Percentiles rank a stretch among this genome's conserved stretches.
Evolutionary conservation across 2,329 filamentous ascomycete genomes (phyloP).

Genomic region (Cytospora schulzeri): DNA sequence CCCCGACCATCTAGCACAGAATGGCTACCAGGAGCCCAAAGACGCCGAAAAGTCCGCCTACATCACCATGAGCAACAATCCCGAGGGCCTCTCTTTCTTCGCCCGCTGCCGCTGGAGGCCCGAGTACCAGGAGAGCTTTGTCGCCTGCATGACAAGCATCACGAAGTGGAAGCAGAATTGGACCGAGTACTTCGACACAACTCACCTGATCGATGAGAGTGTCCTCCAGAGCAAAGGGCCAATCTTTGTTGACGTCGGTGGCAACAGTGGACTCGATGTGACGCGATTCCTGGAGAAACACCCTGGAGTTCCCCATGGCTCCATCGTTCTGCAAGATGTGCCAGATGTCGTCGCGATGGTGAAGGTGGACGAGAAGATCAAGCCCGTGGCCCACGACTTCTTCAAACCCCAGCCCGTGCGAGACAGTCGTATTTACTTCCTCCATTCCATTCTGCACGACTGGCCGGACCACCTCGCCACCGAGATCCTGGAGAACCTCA

Average conservation of each 20-base stretch:
- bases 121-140: constrained; percentile 37
- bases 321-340: constrained; percentile 42
- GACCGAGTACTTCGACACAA: constrained; percentile 37
- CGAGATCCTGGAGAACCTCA: constrained; percentile 37
- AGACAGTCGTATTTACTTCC: constrained; percentile 43
- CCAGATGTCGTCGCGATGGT: constrained; percentile 39
- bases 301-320: constrained; percentile 37
- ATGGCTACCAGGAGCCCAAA: constrained; percentile 37
- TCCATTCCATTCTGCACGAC: constrained; percentile 46
- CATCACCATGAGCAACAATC: constrained; percentile 30
- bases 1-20: constrained; percentile 38
- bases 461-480: constrained; percentile 41
- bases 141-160: constrained; percentile 40
- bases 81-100: constrained; percentile 38
- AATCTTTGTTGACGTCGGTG: constrained; percentile 43
- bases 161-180: constrained; percentile 39
- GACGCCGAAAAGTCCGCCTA: constrained; percentile 28
- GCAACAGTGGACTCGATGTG: constrained; percentile 42
- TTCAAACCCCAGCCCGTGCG: constrained; percentile 32
- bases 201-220: constrained; percentile 28
- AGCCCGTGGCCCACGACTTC: constrained; percentile 32
- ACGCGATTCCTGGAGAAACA: constrained; percentile 36
- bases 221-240: constrained; percentile 12
- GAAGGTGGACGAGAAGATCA: constrained; percentile 18
- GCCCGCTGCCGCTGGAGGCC: constrained; percentile 37